Evolutionary conservation across 176 grass and related monocot genomes (phyloP).

Genomic region (Coix lacrymajobi): DNA sequence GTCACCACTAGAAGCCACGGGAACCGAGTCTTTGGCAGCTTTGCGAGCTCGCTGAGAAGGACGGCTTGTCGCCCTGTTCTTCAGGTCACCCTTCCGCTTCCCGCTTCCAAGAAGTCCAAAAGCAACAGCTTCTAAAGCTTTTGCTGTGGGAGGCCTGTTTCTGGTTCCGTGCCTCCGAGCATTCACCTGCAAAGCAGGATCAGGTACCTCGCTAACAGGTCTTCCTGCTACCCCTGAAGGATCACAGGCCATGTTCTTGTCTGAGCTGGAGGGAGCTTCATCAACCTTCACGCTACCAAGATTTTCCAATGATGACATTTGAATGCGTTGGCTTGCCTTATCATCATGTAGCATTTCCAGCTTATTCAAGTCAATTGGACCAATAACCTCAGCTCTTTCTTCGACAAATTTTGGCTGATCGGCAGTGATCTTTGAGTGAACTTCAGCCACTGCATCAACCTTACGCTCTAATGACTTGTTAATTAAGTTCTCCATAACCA

Average conservation of each 20-base stretch:
- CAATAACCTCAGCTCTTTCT: slow-evolving; percentile 19
- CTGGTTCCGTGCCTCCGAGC: slow-evolving; percentile 72
- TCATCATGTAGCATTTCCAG: slow-evolving; percentile 29
- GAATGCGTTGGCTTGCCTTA: slow-evolving; percentile 1
- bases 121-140: slow-evolving; percentile 83
- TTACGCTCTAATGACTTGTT: slow-evolving; percentile 32
- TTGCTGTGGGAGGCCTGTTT: slow-evolving; percentile 67
- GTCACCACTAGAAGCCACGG: background rate
- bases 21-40: background rate
- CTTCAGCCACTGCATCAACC: background rate
- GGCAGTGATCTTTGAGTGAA: slow-evolving; percentile 19
- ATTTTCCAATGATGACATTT: slow-evolving; percentile 21
- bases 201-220: slow-evolving; percentile 7
- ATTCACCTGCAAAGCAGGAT: slow-evolving; percentile 23
- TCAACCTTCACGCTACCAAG: slow-evolving; percentile 26
- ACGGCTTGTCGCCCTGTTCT: slow-evolving; percentile 28
- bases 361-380: slow-evolving; percentile 36
- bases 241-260: slow-evolving; percentile 13
- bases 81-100: slow-evolving; percentile 53
- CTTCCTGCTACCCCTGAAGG: background rate
- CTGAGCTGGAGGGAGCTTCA: slow-evolving; percentile 14
- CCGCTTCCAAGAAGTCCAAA: slow-evolving; percentile 60
- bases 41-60: slow-evolving; percentile 39
- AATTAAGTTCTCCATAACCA: background rate
- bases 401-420: slow-evolving; percentile 8